Base-by-base conservation (phyloP, 1,284 basidiomycete species). In the Golubevia pallescens region DNA sequence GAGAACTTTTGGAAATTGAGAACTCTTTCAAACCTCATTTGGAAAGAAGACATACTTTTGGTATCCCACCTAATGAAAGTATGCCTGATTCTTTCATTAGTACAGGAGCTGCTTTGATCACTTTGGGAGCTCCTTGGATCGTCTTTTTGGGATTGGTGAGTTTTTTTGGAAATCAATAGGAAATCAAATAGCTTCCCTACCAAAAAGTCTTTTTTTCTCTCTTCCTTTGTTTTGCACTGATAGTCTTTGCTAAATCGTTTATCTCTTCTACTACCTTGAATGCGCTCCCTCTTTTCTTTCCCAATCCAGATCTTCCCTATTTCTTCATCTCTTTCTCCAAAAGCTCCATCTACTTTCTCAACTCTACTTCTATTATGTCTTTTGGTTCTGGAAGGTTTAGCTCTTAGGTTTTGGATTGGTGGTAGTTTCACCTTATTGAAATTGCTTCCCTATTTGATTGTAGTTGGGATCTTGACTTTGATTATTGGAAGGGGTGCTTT, bases 21-120 rank as follows among this genome's bases (percentile, higher is more conserved):
- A 32, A 16, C 14, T n/a, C 60, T 55, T 55, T 28, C 13, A 55
- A 32, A 20, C 60, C n/a, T 20, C 60, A 13, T 54, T 53, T 8
- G 48, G 73, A 75, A 52, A 73, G 73, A 63, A 61, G 64, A 52
- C 77, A 80, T 66, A 80, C 77, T 1, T 80, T 80, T 28, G 65
- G 63, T 57, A 55, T 68, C 20, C 68, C 75, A 2, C 73, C 77
- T 0, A 68, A 69, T 58, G 77, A 80, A 42, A 73, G 68, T 23
- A 80, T 80, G 78, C 78, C 78, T 14, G 65, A 67, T 60, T 70
- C 65, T 63, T 68, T 68, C 57, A 54, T 78, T 58, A 71, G 70
- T 51, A 66, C 61, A 8, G 64, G 66, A 16, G 72, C 69, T 2
- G 68, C 75, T 10, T 28, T 76, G 52, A 20, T 71, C 57, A 80